Percentiles rank a stretch among this genome's conserved stretches.
Conservation (phyloP, 176 grass and related monocot species). For the Cenchrus purpureus region DNA sequence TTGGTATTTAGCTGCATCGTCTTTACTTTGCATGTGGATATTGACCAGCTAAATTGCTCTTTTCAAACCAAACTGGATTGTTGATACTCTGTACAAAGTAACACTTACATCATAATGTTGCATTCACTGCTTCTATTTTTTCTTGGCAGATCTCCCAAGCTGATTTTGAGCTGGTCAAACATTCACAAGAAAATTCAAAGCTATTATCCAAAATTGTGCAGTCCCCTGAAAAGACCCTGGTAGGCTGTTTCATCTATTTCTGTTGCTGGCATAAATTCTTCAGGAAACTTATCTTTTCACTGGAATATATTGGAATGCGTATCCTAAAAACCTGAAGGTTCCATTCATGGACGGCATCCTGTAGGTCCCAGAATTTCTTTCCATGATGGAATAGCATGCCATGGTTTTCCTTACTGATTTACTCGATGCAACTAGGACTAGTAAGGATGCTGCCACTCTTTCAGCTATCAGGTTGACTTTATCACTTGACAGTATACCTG, state of each 20-base stretch:
- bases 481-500: neutral
- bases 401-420: constrained; percentile 1
- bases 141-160: constrained; percentile 60
- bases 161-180: constrained; percentile 73
- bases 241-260: neutral
- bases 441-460: neutral
- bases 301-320: neutral
- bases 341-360: neutral
- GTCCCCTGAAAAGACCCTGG: constrained; percentile 89
- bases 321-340: neutral
- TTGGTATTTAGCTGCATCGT: neutral
- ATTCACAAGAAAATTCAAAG: constrained; percentile 73
- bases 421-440: neutral
- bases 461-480: neutral
- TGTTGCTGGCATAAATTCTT: neutral
- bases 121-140: constrained; percentile 15
- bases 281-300: neutral
- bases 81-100: neutral
- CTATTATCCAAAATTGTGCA: constrained; percentile 71
- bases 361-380: neutral
- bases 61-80: neutral
- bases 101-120: neutral
- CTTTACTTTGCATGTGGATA: neutral
- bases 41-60: neutral
- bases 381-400: neutral